Percentiles rank a stretch among this genome's conserved stretches.
phyloP scores from a whole-genome alignment of 345 rosid genomes.

The Citrus medica region DNA sequence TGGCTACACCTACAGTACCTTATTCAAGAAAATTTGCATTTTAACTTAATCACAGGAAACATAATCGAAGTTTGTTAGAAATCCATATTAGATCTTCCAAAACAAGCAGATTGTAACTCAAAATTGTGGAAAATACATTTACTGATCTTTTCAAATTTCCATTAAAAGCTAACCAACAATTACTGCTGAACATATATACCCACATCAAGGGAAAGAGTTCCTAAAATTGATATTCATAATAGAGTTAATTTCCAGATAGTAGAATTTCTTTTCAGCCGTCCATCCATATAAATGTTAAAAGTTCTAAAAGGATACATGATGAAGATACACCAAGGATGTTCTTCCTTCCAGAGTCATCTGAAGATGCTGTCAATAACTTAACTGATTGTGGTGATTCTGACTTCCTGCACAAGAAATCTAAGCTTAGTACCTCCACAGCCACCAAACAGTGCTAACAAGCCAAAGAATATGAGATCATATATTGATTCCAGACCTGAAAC shows the following conservation, averaged over 20 bases:
- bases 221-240: not conserved
- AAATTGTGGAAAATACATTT: not conserved
- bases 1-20: not conserved
- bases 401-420: slow-evolving; percentile 51
- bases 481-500: slow-evolving; percentile 44
- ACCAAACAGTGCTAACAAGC: slow-evolving; percentile 5
- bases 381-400: slow-evolving; percentile 56
- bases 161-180: not conserved
- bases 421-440: slow-evolving; percentile 10
- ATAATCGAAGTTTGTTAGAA: not conserved
- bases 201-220: not conserved
- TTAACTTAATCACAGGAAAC: not conserved
- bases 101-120: not conserved
- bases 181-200: not conserved
- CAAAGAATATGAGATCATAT: not conserved
- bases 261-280: not conserved
- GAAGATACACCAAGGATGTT: slow-evolving; percentile 57
- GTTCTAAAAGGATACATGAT: slow-evolving; percentile 68
- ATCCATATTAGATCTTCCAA: not conserved
- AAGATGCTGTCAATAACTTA: slow-evolving; percentile 66
- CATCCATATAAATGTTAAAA: not conserved
- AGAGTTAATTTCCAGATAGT: not conserved
- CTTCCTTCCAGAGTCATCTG: slow-evolving; percentile 77
- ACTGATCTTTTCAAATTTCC: not conserved
- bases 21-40: not conserved